Base-by-base conservation (phyloP, 2,329 filamentous ascomycete genomes). In the Teratosphaeria destructans region DNA sequence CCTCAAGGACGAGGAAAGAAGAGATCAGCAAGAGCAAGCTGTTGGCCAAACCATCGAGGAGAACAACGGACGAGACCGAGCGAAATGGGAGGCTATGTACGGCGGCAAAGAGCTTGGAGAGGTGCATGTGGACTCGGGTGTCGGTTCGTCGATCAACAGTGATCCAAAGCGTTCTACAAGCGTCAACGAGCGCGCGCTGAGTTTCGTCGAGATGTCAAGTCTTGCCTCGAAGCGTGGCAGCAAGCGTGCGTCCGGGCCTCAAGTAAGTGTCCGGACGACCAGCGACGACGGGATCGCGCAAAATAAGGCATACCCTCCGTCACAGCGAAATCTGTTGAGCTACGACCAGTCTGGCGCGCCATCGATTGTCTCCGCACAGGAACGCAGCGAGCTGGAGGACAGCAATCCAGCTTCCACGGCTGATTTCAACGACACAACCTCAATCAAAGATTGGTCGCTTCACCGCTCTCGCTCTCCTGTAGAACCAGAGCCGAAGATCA, bases 1-100 rank as follows among this genome's bases (percentile, higher is more conserved):
- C 27, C 68, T 76, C n/a, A 76, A 80, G 63, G 74, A 85, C 61
- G 73, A 80, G 67, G 81, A 85, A 73, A 79, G 82, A 59, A 74
- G 85, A 60, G 81, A 86, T 57, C 77, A 77, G 56, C 83, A 87
- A 63, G 89, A 96, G 69, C 84, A 85, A 59, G 84, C 84, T 49
- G 79, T 87, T 2, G 90, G 89, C 3, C 81, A 84, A 57, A 81
- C 83, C 58, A 75, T 90, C 12, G 84, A 89, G 68, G 78, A 82
- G 59, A 74, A 77, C n/a, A 85, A 82, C 57, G 79, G 81, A 11
- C 79, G 79, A 5, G 87, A 90, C 62, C 80, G 83, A 53, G 76
- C 76, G 6, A 77, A 85, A 62, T 96, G 92, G 92, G 92, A 96
- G 70, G 82, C 82, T 5, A 78, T 82, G 1, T 94, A 95, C 65